Evolutionary conservation across 2,329 filamentous ascomycete species (phyloP).

Genomic region (Arthroderma sp.): DNA sequence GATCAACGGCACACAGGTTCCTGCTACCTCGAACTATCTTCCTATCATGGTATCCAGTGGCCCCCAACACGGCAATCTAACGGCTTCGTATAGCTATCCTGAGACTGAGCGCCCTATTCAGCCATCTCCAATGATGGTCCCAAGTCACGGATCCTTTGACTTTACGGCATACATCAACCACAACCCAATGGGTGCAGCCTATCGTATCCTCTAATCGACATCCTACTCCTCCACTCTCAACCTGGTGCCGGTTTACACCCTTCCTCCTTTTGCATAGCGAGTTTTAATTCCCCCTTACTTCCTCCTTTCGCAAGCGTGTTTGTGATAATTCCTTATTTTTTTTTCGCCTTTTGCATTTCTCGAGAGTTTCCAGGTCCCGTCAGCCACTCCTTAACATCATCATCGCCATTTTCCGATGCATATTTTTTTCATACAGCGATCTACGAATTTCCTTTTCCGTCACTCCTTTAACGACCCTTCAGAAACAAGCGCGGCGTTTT

Average conservation of each 20-base stretch:
- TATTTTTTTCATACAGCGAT: constrained; percentile 4
- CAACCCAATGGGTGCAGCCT: constrained; percentile 16
- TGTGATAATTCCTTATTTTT: not conserved
- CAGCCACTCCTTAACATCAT: constrained; percentile 10
- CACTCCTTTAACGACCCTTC: constrained; percentile 18
- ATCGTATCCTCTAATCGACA: constrained; percentile 5
- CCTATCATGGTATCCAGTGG: constrained; percentile 17
- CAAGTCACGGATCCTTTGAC: constrained; percentile 24
- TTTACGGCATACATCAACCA: constrained; percentile 20
- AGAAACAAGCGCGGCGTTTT: constrained; percentile 13
- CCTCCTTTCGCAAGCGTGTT: not conserved
- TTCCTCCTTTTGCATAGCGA: constrained; percentile 2
- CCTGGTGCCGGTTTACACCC: not conserved
- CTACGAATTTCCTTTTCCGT: constrained; percentile 18
- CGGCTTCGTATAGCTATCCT: constrained; percentile 20
- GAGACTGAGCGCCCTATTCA: constrained; percentile 17
- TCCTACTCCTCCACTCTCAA: not conserved
- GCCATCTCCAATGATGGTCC: constrained; percentile 13
- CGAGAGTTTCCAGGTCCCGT: constrained; percentile 12
- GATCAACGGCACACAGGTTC: not conserved
- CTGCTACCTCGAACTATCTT: not conserved
- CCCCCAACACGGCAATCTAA: constrained; percentile 18
- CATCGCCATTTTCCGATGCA: constrained; percentile 9
- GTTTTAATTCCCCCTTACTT: not conserved
- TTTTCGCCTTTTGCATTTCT: constrained; percentile 5